Conservation (phyloP, 441 rosid species). For the Pelargonium australe region DNA sequence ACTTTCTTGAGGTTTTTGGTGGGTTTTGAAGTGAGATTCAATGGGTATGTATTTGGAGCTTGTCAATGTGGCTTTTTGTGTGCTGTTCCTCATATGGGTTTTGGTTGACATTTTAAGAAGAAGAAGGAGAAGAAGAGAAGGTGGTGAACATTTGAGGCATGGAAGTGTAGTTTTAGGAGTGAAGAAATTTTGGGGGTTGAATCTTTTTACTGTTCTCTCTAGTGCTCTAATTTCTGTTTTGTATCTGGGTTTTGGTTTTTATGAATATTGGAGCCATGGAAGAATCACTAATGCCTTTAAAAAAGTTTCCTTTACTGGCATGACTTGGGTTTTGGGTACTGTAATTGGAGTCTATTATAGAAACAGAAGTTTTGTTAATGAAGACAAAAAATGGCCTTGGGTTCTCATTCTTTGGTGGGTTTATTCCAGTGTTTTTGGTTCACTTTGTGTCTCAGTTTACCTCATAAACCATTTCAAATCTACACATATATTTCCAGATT, state of each 20-base stretch:
- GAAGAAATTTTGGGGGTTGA: slow-evolving; percentile 4
- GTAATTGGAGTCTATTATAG: slow-evolving; percentile 24
- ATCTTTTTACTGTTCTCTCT: slow-evolving; percentile 19
- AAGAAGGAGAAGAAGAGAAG: slow-evolving; percentile 15
- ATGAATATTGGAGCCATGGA: slow-evolving; percentile 22
- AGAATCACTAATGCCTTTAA: slow-evolving; percentile 33
- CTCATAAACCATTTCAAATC: slow-evolving; percentile 25
- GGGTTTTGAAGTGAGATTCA: neutral
- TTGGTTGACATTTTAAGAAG: slow-evolving; percentile 21
- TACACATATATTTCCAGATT: slow-evolving; percentile 19
- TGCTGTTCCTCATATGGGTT: slow-evolving; percentile 32
- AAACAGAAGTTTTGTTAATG: slow-evolving; percentile 30
- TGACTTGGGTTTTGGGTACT: slow-evolving; percentile 43
- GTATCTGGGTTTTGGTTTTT: slow-evolving; percentile 33
- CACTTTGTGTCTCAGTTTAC: slow-evolving; percentile 27
- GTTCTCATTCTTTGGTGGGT: slow-evolving; percentile 53
- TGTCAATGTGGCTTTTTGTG: slow-evolving; percentile 30
- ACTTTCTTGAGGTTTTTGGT: neutral
- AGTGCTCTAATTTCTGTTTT: slow-evolving; percentile 26
- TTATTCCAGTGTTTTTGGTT: slow-evolving; percentile 25
- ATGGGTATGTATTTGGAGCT: slow-evolving; percentile 23
- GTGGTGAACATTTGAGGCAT: slow-evolving; percentile 5
- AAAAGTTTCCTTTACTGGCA: slow-evolving; percentile 20
- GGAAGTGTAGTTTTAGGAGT: slow-evolving; percentile 3
- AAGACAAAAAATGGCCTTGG: slow-evolving; percentile 36